Base-by-base conservation (phyloP, 1,284 basidiomycete species). In the Trametes pubescens region DNA sequence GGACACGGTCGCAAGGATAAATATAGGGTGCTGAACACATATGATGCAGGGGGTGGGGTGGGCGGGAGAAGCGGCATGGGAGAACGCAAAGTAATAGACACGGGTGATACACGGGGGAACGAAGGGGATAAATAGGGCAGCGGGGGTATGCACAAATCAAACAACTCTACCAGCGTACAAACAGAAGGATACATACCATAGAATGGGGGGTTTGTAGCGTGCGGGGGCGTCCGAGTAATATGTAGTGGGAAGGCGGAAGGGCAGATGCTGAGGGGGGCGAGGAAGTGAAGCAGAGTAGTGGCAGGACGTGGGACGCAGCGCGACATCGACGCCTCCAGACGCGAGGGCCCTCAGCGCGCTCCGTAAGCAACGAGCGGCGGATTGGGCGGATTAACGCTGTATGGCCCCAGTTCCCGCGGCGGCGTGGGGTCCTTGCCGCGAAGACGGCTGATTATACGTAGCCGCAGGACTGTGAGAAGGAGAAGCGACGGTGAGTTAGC, bases 381-480 rank as follows among this genome's bases (percentile, higher is more conserved):
- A 49, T 57, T 59, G 47, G 59, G 40, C 46, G 65, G 55, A 51
- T 55, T 55, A 40, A 61, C 44, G 56, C 52, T 62, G 56, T 65
- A 68, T 10, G 67, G 62, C n/a, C 59, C 62, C 7, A 65, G 34
- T 29, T 68, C 74, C 29, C 74, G 76, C 62, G 81, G 81, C 11
- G 84, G 84, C 55, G 81, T 81, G 57, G 81, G 81, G 38, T 78
- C 73, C 71, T 81, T 81, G 65, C 83, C 81, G 64, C 84, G 79
- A 38, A 90, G 75, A 51, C 83, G 81, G 59, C 81, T 82, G 69
- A 90, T 83, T 48, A 90, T 82, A 58, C 82, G 79, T 68, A 90
- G 78, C 52, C 88, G 84, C 65, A 84, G 82, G 43, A 78, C 87
- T 88, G 64, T 51, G 59, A 47, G 53, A 46, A 60, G n/a, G 47